Evolutionary conservation across 1,284 basidiomycete genomes (phyloP).

Genomic region (Naganishia cerealis): DNA sequence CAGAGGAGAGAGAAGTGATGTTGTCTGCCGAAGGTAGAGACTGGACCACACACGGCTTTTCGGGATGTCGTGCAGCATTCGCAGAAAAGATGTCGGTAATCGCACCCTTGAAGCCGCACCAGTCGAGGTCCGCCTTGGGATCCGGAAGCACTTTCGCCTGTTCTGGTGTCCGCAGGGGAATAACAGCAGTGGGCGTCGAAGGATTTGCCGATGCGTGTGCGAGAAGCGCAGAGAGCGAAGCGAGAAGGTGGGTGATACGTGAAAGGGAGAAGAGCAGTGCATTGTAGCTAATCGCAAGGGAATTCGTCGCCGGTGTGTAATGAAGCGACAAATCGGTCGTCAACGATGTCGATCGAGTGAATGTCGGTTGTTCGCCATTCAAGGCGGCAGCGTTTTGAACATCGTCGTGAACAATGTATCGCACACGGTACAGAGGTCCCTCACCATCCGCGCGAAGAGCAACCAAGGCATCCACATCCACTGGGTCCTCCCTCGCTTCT

Average conservation of each 20-base stretch:
- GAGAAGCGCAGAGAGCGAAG: conserved; percentile 80
- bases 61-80: conserved; percentile 75
- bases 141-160: conserved; percentile 66
- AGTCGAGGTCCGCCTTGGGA: conserved; percentile 85
- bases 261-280: conserved; percentile 84
- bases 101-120: conserved; percentile 95
- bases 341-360: conserved; percentile 71
- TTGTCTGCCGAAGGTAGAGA: conserved; percentile 56
- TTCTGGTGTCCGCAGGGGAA: conserved; percentile 70
- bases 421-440: conserved; percentile 76
- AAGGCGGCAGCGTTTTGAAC: conserved; percentile 38
- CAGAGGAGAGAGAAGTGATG: conserved; percentile 26
- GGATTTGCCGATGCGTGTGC: conserved; percentile 66
- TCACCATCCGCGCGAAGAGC: conserved; percentile 59
- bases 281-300: conserved; percentile 86
- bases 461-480: conserved; percentile 81
- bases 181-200: conserved; percentile 66
- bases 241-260: conserved; percentile 75
- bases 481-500: conserved; percentile 77
- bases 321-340: conserved; percentile 88
- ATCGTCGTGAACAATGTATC: conserved; percentile 86
- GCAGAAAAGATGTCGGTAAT: conserved; percentile 88
- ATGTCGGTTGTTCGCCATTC: conserved; percentile 10
- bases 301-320: conserved; percentile 65
- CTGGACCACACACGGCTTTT: conserved; percentile 79